Evolutionary conservation across 2,329 filamentous ascomycete species (phyloP).

Genomic region (Aspergillus pseudotamarii): DNA sequence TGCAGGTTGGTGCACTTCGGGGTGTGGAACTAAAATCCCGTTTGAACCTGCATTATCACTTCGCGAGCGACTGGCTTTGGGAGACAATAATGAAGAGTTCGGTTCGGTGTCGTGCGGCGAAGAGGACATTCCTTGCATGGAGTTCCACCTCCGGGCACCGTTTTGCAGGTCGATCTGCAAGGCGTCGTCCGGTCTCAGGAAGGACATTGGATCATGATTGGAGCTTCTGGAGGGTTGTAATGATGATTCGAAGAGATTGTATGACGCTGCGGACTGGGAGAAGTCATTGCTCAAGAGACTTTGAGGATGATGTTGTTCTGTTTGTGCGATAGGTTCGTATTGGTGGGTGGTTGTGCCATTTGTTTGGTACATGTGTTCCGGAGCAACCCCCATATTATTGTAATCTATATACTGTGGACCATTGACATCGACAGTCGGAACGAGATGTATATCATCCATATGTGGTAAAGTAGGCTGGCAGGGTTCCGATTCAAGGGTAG

Average conservation of each 20-base stretch:
- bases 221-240: conserved; percentile 13
- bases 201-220: conserved; percentile 15
- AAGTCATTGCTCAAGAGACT: conserved; percentile 10
- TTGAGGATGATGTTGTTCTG: background rate
- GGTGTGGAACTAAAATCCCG: conserved; percentile 16
- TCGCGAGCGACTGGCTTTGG: conserved; percentile 27
- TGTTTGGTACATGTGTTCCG: background rate
- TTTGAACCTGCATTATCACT: conserved; percentile 23
- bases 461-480: background rate
- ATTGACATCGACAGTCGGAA: background rate
- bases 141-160: conserved; percentile 26
- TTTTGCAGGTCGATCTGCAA: conserved; percentile 16
- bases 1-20: conserved; percentile 8
- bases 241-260: conserved; percentile 29
- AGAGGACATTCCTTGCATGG: conserved; percentile 28
- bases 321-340: background rate
- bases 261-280: conserved; percentile 19
- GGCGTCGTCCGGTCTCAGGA: conserved; percentile 13
- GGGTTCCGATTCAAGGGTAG: background rate
- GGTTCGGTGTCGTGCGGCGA: conserved; percentile 46
- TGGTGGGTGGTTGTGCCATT: conserved; percentile 2
- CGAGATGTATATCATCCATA: background rate
- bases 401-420: background rate
- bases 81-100: conserved; percentile 38
- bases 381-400: background rate